These are phyloP conservation scores for Ophiosphaerella herpotricha DNA, from an alignment of 2,329 filamentous ascomycete genomes.

Conservation along the genomic window DNA sequence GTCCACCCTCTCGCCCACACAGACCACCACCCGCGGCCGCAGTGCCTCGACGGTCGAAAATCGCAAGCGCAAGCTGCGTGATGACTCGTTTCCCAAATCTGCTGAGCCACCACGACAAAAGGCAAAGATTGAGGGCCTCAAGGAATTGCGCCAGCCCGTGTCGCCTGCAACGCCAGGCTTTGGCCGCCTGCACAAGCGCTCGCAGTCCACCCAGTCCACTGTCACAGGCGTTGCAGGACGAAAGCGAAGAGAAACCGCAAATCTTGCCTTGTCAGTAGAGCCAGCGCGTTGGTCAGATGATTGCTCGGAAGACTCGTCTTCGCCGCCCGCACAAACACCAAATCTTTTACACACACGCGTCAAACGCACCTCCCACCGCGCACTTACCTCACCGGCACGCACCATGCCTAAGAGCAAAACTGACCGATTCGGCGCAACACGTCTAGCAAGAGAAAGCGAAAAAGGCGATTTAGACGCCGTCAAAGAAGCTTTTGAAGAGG, in stretches of 20 bases:
- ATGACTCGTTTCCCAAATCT: conserved; percentile 40
- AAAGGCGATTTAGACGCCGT: conserved; percentile 80
- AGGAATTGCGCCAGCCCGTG: conserved; percentile 37
- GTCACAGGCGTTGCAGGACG: conserved; percentile 34
- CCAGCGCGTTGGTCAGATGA: conserved; percentile 41
- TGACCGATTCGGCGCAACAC: conserved; percentile 90
- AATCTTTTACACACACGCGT: conserved; percentile 56
- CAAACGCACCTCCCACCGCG: conserved; percentile 65
- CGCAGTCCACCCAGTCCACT: conserved; percentile 45
- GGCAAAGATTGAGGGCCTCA: conserved; percentile 43
- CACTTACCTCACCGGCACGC: conserved; percentile 54
- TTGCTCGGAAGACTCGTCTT: conserved; percentile 44
- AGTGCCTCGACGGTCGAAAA: conserved; percentile 45
- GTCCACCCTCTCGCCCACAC: conserved; percentile 32
- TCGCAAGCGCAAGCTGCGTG: conserved; percentile 48
- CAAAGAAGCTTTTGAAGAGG: conserved; percentile 73
- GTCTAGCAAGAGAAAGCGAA: conserved; percentile 86
- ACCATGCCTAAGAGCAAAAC: conserved; percentile 79
- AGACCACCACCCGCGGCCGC: conserved; percentile 37
- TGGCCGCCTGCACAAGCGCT: conserved; percentile 44
- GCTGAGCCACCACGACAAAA: conserved; percentile 48
- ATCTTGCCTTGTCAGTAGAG: conserved; percentile 37
- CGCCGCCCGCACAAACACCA: conserved; percentile 38
- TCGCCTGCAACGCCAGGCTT: conserved; percentile 42
- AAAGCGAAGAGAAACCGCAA: conserved; percentile 40